Percentiles rank a stretch among this genome's conserved stretches.
Conservation (phyloP, 768 basidiomycete species). For the Infundibulicybe gibba region DNA sequence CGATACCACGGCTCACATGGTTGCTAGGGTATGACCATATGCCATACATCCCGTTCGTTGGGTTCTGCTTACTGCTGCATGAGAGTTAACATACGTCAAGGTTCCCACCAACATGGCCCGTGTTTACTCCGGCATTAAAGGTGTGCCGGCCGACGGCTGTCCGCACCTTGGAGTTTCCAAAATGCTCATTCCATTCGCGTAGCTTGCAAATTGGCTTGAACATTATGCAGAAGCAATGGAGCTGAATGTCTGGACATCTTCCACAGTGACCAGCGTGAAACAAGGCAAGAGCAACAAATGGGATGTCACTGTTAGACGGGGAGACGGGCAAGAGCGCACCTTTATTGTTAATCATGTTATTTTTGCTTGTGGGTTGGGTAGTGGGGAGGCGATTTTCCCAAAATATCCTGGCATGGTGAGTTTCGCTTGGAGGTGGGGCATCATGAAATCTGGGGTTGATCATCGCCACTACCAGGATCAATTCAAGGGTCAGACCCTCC, state of each 20-base stretch:
- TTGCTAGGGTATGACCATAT: slow-evolving; percentile 27
- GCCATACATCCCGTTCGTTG: slow-evolving; percentile 50
- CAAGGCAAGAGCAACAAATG: slow-evolving; percentile 7
- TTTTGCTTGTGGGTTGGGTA: neutral
- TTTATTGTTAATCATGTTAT: neutral
- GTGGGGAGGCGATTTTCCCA: neutral
- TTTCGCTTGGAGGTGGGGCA: neutral
- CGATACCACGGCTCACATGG: too few relatives aligned
- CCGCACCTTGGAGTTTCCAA: neutral
- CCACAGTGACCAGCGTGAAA: neutral
- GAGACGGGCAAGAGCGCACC: neutral
- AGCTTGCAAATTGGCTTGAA: neutral
- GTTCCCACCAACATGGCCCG: too few relatives aligned
- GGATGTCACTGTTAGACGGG: neutral
- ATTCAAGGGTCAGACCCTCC: neutral
- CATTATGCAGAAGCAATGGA: slow-evolving; percentile 5
- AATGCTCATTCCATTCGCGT: too few relatives aligned
- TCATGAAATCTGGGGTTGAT: neutral
- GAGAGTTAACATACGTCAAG: slow-evolving; percentile 8
- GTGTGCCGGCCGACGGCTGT: neutral
- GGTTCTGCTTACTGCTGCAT: neutral
- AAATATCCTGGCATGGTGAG: neutral
- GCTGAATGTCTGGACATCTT: neutral
- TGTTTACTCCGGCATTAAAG: too few relatives aligned
- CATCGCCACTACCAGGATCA: slow-evolving; percentile 30